phyloP scores from a whole-genome alignment of 2,329 filamentous ascomycete species.

The Fusarium sp. region DNA sequence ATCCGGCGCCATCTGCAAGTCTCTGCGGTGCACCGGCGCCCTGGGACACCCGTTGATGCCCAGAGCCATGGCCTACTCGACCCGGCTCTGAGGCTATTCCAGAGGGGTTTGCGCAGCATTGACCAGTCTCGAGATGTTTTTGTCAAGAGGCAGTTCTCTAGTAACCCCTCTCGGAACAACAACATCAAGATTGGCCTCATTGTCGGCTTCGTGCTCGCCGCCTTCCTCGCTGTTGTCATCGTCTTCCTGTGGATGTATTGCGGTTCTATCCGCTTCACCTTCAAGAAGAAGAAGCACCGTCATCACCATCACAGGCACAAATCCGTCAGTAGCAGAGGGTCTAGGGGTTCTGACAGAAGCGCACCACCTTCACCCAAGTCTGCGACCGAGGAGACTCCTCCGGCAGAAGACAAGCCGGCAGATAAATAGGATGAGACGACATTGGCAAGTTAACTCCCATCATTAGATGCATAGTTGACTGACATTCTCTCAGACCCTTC shows the following conservation, averaged over 20 bases:
- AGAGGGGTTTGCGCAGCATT: neutral
- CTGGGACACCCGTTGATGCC: slow-evolving; percentile 14
- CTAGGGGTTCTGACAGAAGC: slow-evolving; percentile 44
- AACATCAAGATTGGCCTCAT: slow-evolving; percentile 58
- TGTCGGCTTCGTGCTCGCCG: slow-evolving; percentile 55
- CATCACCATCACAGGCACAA: slow-evolving; percentile 39
- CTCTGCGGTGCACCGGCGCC: slow-evolving; percentile 14
- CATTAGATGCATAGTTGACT: neutral
- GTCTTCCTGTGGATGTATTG: slow-evolving; percentile 57
- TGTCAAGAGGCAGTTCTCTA: slow-evolving; percentile 44
- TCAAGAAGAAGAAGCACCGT: slow-evolving; percentile 41
- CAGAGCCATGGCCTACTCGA: slow-evolving; percentile 16
- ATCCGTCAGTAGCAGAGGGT: slow-evolving; percentile 49
- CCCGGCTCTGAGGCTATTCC: slow-evolving; percentile 17
- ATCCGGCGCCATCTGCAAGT: slow-evolving; percentile 38
- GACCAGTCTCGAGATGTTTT: neutral
- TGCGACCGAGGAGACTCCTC: slow-evolving; percentile 24
- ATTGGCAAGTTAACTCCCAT: neutral
- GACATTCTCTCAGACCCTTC: neutral
- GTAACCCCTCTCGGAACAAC: slow-evolving; percentile 46
- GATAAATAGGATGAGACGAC: slow-evolving; percentile 16
- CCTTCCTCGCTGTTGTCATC: slow-evolving; percentile 52
- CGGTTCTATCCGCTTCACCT: slow-evolving; percentile 50
- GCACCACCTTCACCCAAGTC: slow-evolving; percentile 22
- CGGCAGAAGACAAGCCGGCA: slow-evolving; percentile 27